A percentile compares a stretch with the other conserved stretches of the same genome.
phyloP scores from a whole-genome alignment of 768 basidiomycete species.

The Psilocybe tampanensis region DNA sequence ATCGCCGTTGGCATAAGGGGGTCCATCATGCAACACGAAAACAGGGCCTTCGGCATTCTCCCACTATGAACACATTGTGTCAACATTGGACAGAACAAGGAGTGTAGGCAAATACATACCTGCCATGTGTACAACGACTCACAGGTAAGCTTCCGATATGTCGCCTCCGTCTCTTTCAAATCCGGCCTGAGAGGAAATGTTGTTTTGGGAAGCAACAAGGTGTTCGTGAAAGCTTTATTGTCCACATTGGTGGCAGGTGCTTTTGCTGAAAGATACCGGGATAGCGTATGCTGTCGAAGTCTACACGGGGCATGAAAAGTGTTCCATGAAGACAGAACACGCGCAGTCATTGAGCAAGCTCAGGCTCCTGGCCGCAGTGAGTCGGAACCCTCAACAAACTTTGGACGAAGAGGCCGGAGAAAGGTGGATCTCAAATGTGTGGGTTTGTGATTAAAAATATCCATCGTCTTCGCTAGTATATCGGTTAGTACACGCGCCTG shows the following conservation, averaged over 20 bases:
- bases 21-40: conserved; percentile 94
- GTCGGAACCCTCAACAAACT: too few species aligned
- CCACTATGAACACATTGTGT: conserved; percentile 43
- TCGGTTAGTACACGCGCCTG: conserved; percentile 27
- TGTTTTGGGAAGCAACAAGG: conserved; percentile 83
- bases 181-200: conserved; percentile 74
- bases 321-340: conserved; percentile 18
- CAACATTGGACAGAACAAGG: conserved; percentile 1
- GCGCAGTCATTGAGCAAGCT: conserved; percentile 17
- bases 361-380: background rate
- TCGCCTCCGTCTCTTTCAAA: conserved; percentile 60
- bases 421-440: too few species aligned
- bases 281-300: conserved; percentile 8
- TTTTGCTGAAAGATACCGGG: conserved; percentile 17
- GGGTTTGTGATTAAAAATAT: background rate
- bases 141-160: conserved; percentile 63
- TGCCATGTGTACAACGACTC: conserved; percentile 81
- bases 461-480: conserved; percentile 17
- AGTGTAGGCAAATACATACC: conserved; percentile 40
- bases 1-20: conserved; percentile 96
- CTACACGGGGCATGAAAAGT: conserved; percentile 8
- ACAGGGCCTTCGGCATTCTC: conserved; percentile 63
- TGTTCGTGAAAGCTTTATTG: conserved; percentile 49
- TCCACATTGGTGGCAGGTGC: conserved; percentile 14
- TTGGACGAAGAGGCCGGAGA: too few species aligned